Evolutionary conservation across 768 basidiomycete genomes (phyloP).

Genomic region (Thelephora ganbajun): DNA sequence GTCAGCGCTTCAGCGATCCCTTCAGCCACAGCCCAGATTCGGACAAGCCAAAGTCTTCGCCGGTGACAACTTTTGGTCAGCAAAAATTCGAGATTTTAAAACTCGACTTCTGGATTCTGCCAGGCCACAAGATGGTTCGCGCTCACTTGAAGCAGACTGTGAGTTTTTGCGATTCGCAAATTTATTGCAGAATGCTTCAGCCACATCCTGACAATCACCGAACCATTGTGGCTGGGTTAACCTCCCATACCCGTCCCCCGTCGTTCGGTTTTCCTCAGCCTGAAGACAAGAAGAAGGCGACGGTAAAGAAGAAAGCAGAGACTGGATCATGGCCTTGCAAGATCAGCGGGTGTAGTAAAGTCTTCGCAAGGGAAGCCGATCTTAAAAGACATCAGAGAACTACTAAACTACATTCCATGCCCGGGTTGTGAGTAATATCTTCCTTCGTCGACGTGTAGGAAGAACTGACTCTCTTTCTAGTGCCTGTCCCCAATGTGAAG

Average conservation of each 20-base stretch:
- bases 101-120: no score
- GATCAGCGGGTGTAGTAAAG: slow-evolving; percentile 70
- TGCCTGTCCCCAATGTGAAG: slow-evolving; percentile 68
- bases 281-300: slow-evolving; percentile 23
- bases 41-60: no score
- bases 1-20: no score
- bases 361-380: slow-evolving; percentile 74
- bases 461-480: slow-evolving; percentile 20
- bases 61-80: no score
- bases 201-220: neutral
- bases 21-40: no score
- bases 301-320: slow-evolving; percentile 32
- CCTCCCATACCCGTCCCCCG: slow-evolving; percentile 10
- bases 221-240: slow-evolving; percentile 11
- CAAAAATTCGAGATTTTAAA: no score
- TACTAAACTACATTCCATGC: slow-evolving; percentile 62
- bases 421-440: slow-evolving; percentile 40
- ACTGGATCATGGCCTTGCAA: slow-evolving; percentile 65
- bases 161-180: slow-evolving; percentile 6
- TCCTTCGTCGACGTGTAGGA: slow-evolving; percentile 1
- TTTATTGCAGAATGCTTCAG: neutral
- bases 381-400: slow-evolving; percentile 72
- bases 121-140: slow-evolving; percentile 9
- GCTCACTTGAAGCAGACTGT: slow-evolving; percentile 12
- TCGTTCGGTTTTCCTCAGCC: slow-evolving; percentile 29